A percentile compares a stretch with the other conserved stretches of the same genome.
Evolutionary conservation across 2,329 filamentous ascomycete genomes (phyloP).

Genomic region (Graphilbum sp.): DNA sequence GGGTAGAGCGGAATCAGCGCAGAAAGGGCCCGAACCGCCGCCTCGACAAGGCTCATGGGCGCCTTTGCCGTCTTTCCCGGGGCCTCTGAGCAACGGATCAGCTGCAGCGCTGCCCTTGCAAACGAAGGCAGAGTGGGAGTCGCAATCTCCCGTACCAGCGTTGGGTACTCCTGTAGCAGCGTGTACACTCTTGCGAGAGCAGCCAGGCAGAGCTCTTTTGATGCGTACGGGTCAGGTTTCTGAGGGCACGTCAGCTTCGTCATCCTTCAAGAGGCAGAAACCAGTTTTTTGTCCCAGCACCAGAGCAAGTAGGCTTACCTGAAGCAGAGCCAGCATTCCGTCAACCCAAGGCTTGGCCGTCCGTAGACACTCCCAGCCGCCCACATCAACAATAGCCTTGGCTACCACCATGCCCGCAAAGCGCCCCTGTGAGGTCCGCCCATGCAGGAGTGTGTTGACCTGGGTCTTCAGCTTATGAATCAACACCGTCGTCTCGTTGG

Average conservation of each 20-base stretch:
- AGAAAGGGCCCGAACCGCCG: constrained; percentile 54
- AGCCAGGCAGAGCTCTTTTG: constrained; percentile 62
- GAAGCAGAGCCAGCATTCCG: constrained; percentile 57
- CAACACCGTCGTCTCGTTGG: constrained; percentile 49
- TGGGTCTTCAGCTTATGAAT: constrained; percentile 72
- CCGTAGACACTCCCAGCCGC: constrained; percentile 68
- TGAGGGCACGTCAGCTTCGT: constrained; percentile 16
- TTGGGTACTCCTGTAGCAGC: constrained; percentile 67
- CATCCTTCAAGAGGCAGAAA: too few relatives aligned
- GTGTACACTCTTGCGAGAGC: constrained; percentile 71
- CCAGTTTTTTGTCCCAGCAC: too few relatives aligned
- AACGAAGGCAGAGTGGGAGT: constrained; percentile 67
- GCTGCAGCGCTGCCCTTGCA: constrained; percentile 53
- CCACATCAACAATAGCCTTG: constrained; percentile 68
- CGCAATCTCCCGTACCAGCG: constrained; percentile 71
- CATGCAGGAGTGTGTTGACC: constrained; percentile 61
- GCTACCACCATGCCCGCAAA: constrained; percentile 65
- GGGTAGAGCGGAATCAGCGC: constrained; percentile 65
- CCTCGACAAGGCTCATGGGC: constrained; percentile 40
- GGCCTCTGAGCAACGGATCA: constrained; percentile 33
- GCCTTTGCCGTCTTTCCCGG: constrained; percentile 22
- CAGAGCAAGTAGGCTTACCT: too few relatives aligned
- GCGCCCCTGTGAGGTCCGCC: constrained; percentile 55
- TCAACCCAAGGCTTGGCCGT: constrained; percentile 60
- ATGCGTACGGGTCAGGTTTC: constrained; percentile 61